Evolutionary conservation across 2,329 filamentous ascomycete species (phyloP).

Genomic region (Curvularia sp.): DNA sequence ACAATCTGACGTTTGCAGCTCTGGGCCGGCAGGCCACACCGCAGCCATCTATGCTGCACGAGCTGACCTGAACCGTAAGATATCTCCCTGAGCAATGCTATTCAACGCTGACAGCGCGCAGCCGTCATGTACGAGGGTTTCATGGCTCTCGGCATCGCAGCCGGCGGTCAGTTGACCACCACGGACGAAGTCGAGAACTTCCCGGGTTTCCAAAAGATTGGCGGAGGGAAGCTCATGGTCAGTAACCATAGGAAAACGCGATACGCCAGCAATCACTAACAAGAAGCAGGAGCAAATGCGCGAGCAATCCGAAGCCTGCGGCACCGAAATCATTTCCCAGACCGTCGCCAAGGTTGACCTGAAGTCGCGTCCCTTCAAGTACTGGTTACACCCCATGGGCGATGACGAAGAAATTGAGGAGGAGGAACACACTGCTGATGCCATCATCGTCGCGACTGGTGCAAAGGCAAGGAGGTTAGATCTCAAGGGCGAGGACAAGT

Average conservation of each 20-base stretch:
- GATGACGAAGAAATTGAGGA: conserved; percentile 76
- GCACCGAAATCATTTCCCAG: conserved; percentile 90
- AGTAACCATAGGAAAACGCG: conserved; percentile 26
- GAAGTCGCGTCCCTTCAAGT: conserved; percentile 82
- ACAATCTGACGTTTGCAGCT: conserved; percentile 63
- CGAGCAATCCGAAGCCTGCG: conserved; percentile 87
- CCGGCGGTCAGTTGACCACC: conserved; percentile 95
- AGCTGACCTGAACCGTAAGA: conserved; percentile 84
- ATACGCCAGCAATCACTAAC: conserved; percentile 20
- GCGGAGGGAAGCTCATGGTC: conserved; percentile 86
- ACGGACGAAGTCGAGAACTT: conserved; percentile 99
- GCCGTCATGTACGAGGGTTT: conserved; percentile 97
- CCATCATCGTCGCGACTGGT: conserved; percentile 92
- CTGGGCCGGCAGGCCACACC: conserved; percentile 95
- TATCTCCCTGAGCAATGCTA: too few species aligned
- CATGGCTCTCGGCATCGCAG: conserved; percentile 94
- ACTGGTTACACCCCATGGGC: conserved; percentile 76
- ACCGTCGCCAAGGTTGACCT: conserved; percentile 91
- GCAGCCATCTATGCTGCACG: conserved; percentile 95
- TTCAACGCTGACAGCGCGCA: conserved; percentile 44
- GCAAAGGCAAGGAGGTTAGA: conserved; percentile 86
- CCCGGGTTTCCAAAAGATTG: conserved; percentile 91
- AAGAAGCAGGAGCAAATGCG: conserved; percentile 78
- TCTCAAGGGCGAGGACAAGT: conserved; percentile 88
- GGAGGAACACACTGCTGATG: conserved; percentile 82